phyloP scores from a whole-genome alignment of 31 red algal genomes.

The Porphyra umbilicalis region DNA sequence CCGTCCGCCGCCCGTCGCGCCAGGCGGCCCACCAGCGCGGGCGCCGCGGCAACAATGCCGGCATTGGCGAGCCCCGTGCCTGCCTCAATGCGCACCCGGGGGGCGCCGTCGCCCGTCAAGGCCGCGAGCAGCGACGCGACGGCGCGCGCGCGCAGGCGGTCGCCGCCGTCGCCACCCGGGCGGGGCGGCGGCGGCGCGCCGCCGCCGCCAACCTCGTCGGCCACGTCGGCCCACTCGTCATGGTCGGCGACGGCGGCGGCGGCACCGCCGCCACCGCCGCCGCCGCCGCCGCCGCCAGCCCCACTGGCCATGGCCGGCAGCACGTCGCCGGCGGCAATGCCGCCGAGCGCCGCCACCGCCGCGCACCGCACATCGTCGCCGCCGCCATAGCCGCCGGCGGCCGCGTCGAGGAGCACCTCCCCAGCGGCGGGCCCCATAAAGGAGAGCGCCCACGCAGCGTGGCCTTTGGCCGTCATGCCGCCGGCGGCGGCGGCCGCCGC shows the following conservation, averaged over 20 bases:
- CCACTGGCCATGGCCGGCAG: slow-evolving; percentile 37
- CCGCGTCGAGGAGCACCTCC: slow-evolving; percentile 20
- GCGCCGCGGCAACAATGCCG: slow-evolving; percentile 14
- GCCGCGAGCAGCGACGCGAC: slow-evolving; percentile 24
- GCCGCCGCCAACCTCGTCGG: background rate
- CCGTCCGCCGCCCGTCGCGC: slow-evolving; percentile 34
- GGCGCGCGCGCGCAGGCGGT: slow-evolving; percentile 22
- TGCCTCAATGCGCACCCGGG: slow-evolving; percentile 48
- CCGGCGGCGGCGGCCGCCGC: background rate
- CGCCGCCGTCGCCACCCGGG: slow-evolving; percentile 7
- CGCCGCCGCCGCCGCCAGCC: slow-evolving; percentile 33
- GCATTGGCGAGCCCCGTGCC: slow-evolving; percentile 55
- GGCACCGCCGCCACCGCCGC: no score
- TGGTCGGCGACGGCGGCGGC: slow-evolving; percentile 6
- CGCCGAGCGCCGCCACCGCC: slow-evolving; percentile 46
- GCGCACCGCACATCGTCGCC: slow-evolving; percentile 43
- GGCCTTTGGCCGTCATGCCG: slow-evolving; percentile 55
- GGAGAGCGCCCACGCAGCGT: slow-evolving; percentile 59
- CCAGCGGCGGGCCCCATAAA: slow-evolving; percentile 56
- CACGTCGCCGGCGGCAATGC: slow-evolving; percentile 55
- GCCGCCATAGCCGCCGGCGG: slow-evolving; percentile 18
- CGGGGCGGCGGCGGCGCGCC: background rate
- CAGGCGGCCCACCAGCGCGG: slow-evolving; percentile 16
- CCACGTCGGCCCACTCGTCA: slow-evolving; percentile 45
- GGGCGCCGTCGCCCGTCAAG: slow-evolving; percentile 18